Conservation (phyloP, 352 stramenopile species). For the Pythium sukuiense region DNA sequence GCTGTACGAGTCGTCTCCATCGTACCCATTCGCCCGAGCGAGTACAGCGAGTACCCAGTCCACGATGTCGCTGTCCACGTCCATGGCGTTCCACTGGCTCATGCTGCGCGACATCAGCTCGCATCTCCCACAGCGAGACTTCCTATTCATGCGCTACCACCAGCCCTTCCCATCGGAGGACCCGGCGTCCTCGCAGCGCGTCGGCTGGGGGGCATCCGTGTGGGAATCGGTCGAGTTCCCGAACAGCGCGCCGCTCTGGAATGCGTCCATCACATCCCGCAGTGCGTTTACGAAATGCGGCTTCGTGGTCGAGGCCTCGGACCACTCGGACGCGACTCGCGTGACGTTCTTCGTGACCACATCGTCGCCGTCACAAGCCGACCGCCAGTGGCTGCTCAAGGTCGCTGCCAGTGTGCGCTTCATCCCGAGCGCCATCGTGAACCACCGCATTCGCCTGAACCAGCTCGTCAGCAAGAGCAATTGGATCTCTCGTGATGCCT, state of each 20-base stretch:
- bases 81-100: constrained; percentile 66
- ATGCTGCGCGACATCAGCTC: constrained; percentile 59
- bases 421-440: constrained; percentile 69
- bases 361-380: not conserved
- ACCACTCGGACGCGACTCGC: constrained; percentile 59
- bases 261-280: constrained; percentile 46
- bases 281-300: constrained; percentile 57
- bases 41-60: constrained; percentile 6
- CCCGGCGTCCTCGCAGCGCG: constrained; percentile 30
- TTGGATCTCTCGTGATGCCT: constrained; percentile 59
- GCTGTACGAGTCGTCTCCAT: constrained; percentile 13
- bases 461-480: constrained; percentile 55
- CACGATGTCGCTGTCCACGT: constrained; percentile 24
- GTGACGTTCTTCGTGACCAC: constrained; percentile 74
- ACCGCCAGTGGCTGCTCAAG: constrained; percentile 54
- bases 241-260: constrained; percentile 50
- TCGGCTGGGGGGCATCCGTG: constrained; percentile 58
- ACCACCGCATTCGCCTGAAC: constrained; percentile 67
- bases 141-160: constrained; percentile 82
- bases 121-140: constrained; percentile 64
- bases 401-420: constrained; percentile 51
- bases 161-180: constrained; percentile 50
- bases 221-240: constrained; percentile 69
- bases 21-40: not conserved
- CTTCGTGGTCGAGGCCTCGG: constrained; percentile 74